Conservation (phyloP, 169 alveolate species). For the Eimeria falciformis region DNA sequence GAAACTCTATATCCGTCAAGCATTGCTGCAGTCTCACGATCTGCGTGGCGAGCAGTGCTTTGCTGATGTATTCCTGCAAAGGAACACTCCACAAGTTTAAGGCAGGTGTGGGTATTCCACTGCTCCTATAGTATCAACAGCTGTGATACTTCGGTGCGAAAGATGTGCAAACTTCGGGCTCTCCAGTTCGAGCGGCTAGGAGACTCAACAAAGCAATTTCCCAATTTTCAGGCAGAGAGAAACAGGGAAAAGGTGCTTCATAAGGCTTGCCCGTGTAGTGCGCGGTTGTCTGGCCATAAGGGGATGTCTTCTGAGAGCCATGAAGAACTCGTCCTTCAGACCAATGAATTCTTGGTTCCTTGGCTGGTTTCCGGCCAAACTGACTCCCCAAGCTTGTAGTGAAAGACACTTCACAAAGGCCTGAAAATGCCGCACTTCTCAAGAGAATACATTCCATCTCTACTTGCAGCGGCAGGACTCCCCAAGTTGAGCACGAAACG, state of each 20-base stretch:
- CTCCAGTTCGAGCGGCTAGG: too few relatives aligned
- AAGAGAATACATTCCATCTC: too few relatives aligned
- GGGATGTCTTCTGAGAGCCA: constrained; percentile 49
- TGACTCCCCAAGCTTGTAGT: constrained; percentile 51
- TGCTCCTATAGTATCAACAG: too few relatives aligned
- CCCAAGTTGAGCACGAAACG: not conserved
- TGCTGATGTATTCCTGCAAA: constrained; percentile 63
- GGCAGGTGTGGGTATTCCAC: not conserved
- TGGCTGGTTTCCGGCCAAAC: constrained; percentile 9
- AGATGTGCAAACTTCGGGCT: fast-evolving
- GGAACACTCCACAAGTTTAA: not conserved
- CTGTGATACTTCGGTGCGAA: not conserved
- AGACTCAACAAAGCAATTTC: too few relatives aligned
- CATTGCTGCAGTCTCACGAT: constrained; percentile 70
- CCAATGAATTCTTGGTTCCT: not conserved
- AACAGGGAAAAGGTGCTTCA: too few relatives aligned
- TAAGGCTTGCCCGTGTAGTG: constrained; percentile 63
- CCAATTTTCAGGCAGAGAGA: too few relatives aligned
- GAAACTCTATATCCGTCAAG: constrained; percentile 53
- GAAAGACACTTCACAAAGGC: constrained; percentile 68
- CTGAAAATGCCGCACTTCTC: constrained; percentile 14
- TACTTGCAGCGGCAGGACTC: not conserved
- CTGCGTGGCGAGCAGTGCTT: constrained; percentile 65
- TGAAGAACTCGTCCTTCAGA: constrained; percentile 62
- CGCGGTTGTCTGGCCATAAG: constrained; percentile 44